phyloP scores from a whole-genome alignment of 495 filamentous ascomycete genomes.

The Xanthoparmelia taractica region DNA sequence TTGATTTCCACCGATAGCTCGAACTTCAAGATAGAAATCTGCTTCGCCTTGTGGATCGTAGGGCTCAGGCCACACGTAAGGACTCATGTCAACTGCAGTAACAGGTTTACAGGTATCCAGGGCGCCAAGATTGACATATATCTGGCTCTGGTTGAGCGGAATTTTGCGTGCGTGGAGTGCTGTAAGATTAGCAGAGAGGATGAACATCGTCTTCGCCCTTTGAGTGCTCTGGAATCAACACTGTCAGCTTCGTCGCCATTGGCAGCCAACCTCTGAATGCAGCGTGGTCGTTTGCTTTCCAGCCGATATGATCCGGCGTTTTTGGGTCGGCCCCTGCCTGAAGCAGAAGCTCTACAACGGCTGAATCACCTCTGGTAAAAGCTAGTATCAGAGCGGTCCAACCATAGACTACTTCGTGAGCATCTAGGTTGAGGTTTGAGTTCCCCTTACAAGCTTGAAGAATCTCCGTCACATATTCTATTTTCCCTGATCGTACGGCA shows the following conservation, averaged over 20 bases:
- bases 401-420: too few relatives aligned
- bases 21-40: neutral
- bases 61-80: neutral
- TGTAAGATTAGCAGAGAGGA: neutral
- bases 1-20: neutral
- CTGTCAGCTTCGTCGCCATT: constrained; percentile 14
- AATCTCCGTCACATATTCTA: too few relatives aligned
- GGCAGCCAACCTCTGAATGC: constrained; percentile 23
- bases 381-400: too few relatives aligned
- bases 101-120: neutral
- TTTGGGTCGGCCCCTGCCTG: constrained; percentile 50
- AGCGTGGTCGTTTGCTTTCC: constrained; percentile 28
- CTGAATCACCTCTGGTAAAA: too few relatives aligned
- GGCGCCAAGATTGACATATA: neutral
- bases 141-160: neutral
- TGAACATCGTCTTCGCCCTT: neutral
- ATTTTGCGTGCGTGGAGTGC: neutral
- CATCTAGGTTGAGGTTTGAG: too few relatives aligned
- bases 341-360: neutral
- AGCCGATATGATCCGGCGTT: constrained; percentile 19
- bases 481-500: too few relatives aligned
- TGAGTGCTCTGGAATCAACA: neutral
- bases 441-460: too few relatives aligned
- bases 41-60: neutral
- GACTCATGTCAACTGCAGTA: neutral